Evolutionary conservation across 2,329 filamentous ascomycete genomes (phyloP), one percentile per base, ranked within the genome.

Genomic region (Penicillium sp.): DNA sequence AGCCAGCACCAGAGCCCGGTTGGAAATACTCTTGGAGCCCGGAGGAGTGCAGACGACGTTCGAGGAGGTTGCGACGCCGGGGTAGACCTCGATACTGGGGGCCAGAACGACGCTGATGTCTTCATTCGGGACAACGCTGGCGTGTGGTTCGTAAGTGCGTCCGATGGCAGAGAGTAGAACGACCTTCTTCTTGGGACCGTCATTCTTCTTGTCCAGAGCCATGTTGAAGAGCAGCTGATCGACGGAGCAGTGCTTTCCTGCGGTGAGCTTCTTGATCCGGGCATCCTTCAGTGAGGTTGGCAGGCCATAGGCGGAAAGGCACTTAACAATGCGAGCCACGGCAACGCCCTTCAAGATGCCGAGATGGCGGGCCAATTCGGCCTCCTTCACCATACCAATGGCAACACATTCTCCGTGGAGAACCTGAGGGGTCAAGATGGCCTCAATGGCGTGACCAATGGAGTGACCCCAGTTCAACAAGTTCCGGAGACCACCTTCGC

Each of bases 131-230:
- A 97, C 90, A 9, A 88, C 83, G 59, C 85, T 96, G 26, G 93
- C 93, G 67, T 85, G 87, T 48, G 82, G 85, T 72, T 98, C 93
- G 63, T 91, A 73, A 0, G 89, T 94, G 62, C 84, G 82, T 49
- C 93, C 93, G 64, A 98, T 95, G 10, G 86, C 86, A 1, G 89
- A 90, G 9, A 98, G 77, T 7, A 98, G 79, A 6, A 96, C 91
- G 55, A 98, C 86, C 72, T 95, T 97, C 77, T 98, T 98, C 70
- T 91, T 89, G 52, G 81, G 81, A 2, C 93, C 93, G 39, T 95
- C 87, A 57, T 98, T 98, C 76, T 98, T 98, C 79, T 98, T 98
- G 72, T 98, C 93, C 8, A 98, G 85, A 0, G 86, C 89, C 93
- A 98, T 98, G 67, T 95, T 95, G 57, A 84, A 79, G 49, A 98